Conservation (phyloP, 2,329 filamentous ascomycete species). For the Uncinocarpus reesii region DNA sequence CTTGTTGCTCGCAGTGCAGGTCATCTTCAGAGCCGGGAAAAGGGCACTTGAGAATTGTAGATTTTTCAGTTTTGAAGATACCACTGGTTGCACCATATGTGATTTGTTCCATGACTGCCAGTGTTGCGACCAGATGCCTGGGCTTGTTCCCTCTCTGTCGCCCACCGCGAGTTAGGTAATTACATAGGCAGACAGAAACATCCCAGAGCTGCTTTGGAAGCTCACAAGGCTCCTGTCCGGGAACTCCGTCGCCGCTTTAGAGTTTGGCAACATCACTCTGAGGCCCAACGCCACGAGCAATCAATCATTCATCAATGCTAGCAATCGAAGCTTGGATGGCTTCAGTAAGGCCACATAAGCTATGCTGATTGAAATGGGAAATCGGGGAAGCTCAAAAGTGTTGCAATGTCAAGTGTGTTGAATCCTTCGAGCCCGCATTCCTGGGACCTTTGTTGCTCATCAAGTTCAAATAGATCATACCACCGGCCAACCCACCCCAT, state of each 20-base stretch:
- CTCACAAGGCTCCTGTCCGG: too few relatives aligned
- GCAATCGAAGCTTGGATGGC: too few relatives aligned
- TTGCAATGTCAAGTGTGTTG: constrained; percentile 3
- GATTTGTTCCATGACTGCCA: constrained; percentile 1
- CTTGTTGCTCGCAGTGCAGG: constrained; percentile 5
- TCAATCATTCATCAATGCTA: too few relatives aligned
- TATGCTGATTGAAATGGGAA: background rate
- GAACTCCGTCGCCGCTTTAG: too few relatives aligned
- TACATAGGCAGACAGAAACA: too few relatives aligned
- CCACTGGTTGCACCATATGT: constrained; percentile 6
- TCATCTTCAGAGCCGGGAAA: constrained; percentile 9
- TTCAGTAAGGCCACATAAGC: background rate
- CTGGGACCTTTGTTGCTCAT: background rate
- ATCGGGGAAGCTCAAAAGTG: background rate
- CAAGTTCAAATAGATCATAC: constrained; percentile 5
- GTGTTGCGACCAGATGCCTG: background rate
- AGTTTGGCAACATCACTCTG: too few relatives aligned
- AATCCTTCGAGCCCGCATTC: background rate
- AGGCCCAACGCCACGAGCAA: too few relatives aligned
- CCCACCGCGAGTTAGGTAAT: too few relatives aligned
- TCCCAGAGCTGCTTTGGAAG: too few relatives aligned
- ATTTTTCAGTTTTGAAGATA: constrained; percentile 2
- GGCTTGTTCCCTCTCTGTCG: background rate
- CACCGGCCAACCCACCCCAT: background rate
- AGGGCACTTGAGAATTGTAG: constrained; percentile 6